Base-by-base conservation (phyloP, 2,329 filamentous ascomycete genomes). In the Exophiala mesophila region DNA sequence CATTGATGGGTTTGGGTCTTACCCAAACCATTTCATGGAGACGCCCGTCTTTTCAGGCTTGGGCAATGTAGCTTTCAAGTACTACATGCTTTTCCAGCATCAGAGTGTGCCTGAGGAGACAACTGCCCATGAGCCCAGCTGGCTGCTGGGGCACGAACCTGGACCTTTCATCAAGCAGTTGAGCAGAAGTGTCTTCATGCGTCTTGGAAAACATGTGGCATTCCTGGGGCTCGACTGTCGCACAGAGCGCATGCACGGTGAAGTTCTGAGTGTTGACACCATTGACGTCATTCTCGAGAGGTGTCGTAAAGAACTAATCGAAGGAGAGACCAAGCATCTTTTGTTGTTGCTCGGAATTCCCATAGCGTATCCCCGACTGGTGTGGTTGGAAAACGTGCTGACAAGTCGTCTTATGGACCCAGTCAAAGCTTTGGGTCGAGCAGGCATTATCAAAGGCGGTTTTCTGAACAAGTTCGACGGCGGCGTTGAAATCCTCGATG, bases 81-180 rank as follows among this genome's bases (percentile, higher is more conserved):
- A 97, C 66, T 98, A 98, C 59, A 83, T 98, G 81, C 76, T 98
- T 6, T 98, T 98, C 69, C 92, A 98, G 63, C 92, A 98, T 56
- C 94, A 98, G 63, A 94, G 85, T 53, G 72, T 94, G 3, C 69
- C 79, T 1, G 78, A 82, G 33, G 92, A 98, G 67, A 88, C 82
- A 1, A 82, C 94, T 53, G 72, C 76, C 24, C 78, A 85, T 2
- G 94, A 98, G 63, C 87, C 90, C 2, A 96, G 88, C 59, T 97
- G 92, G 92, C 69, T 94, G 13, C 67, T 97, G 3, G 92, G 92
- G 4, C 70, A 76, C 17, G 72, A 76, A 23, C 85, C 83, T 3
- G 94, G 94, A 0, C 89, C 90, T 0, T 98, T 95, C 61, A 96
- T 98, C 60, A 78, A 82, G 15, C 84, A 97, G 63, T 72, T 78